Evolutionary conservation across 1,139 yeast genomes (phyloP).

Genomic region (Protomyces inouyei): DNA sequence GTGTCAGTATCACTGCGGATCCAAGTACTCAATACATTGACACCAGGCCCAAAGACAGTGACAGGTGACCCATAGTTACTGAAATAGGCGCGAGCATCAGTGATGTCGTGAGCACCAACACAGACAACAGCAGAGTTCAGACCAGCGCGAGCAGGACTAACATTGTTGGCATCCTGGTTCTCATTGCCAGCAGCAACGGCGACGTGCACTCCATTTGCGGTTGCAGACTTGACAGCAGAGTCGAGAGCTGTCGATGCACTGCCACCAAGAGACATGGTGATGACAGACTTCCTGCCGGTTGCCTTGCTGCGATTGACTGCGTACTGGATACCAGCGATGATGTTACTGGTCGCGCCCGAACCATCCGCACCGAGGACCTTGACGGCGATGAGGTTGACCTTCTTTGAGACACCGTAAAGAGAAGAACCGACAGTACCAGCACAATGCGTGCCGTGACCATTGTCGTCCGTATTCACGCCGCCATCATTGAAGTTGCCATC

Average conservation of each 20-base stretch:
- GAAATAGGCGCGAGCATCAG: slow-evolving; percentile 53
- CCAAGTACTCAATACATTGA: slow-evolving; percentile 52
- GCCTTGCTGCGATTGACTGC: slow-evolving; percentile 38
- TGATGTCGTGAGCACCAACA: slow-evolving; percentile 53
- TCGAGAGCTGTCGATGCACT: slow-evolving; percentile 53
- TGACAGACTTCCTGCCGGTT: slow-evolving; percentile 43
- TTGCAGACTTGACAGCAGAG: slow-evolving; percentile 56
- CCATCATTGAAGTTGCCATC: slow-evolving; percentile 83
- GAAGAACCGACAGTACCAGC: slow-evolving; percentile 60
- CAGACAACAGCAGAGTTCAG: slow-evolving; percentile 66
- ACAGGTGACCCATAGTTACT: slow-evolving; percentile 64
- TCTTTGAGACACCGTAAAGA: slow-evolving; percentile 59
- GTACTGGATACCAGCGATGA: slow-evolving; percentile 47
- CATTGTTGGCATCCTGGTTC: slow-evolving; percentile 57
- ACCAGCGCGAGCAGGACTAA: slow-evolving; percentile 74
- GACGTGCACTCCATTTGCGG: slow-evolving; percentile 54
- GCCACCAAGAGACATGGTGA: slow-evolving; percentile 58
- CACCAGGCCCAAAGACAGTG: slow-evolving; percentile 62
- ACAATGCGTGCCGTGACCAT: slow-evolving; percentile 74
- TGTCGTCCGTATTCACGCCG: slow-evolving; percentile 78
- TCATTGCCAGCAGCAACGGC: slow-evolving; percentile 68
- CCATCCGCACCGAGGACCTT: slow-evolving; percentile 52
- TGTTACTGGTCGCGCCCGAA: slow-evolving; percentile 48
- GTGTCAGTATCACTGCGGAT: slow-evolving; percentile 79
- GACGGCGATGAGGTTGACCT: slow-evolving; percentile 56